Percentiles rank a stretch among this genome's conserved stretches.
These are phyloP conservation scores for Fusarium albidum DNA, from an alignment of 2,329 filamentous ascomycete species.

Conservation along the genomic window DNA sequence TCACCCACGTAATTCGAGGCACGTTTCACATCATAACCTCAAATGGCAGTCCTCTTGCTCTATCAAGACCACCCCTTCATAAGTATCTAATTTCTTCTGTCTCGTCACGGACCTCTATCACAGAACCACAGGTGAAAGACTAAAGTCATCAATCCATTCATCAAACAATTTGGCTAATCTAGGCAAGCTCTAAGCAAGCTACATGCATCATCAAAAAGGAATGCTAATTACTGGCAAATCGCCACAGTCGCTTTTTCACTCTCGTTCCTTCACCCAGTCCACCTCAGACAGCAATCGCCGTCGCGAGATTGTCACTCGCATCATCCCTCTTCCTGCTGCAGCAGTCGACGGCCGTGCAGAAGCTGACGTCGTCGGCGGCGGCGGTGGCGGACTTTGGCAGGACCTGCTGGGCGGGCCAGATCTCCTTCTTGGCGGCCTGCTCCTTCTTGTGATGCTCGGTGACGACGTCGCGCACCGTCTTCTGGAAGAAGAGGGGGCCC, in stretches of 20 bases:
- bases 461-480: conserved; percentile 56
- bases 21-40: too few relatives aligned
- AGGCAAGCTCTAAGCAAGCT: too few relatives aligned
- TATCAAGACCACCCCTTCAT: too few relatives aligned
- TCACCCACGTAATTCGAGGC: too few relatives aligned
- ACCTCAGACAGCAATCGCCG: conserved; percentile 25
- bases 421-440: conserved; percentile 53
- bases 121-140: too few relatives aligned
- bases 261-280: conserved; percentile 10
- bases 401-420: conserved; percentile 59
- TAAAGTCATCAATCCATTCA: too few relatives aligned
- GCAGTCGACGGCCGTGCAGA: conserved; percentile 48
- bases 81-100: too few relatives aligned
- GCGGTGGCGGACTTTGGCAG: conserved; percentile 40
- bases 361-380: conserved; percentile 38
- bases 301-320: conserved; percentile 3
- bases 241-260: conserved; percentile 20
- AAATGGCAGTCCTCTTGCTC: too few relatives aligned
- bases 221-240: conserved; percentile 24
- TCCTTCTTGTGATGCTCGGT: conserved; percentile 57
- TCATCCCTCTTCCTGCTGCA: conserved; percentile 38
- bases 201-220: conserved; percentile 16
- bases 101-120: too few relatives aligned
- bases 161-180: too few relatives aligned
- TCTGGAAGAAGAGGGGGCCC: conserved; percentile 66